Base-by-base conservation (phyloP, 2,329 filamentous ascomycete species). In the Alternaria atra region DNA sequence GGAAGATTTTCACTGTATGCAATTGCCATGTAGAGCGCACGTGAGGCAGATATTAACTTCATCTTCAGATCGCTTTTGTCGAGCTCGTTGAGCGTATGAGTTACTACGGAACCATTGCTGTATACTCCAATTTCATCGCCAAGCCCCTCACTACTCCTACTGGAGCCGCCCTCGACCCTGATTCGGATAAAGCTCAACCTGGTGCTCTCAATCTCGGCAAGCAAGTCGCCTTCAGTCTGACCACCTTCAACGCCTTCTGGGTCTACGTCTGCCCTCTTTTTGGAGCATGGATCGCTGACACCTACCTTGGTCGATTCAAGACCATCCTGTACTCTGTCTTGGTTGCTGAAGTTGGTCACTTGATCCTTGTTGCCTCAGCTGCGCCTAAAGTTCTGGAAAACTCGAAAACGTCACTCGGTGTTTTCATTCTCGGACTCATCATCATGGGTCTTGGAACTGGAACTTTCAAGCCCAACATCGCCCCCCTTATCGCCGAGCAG, bases 401-500 rank as follows among this genome's bases (percentile, higher is more conserved):
- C 55, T 64, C 75, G 2, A 81, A 84, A 40, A 80, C 80, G 29
- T 83, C 84, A 39, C 73, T 89, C n/a, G 83, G 80, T 50, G 84
- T 84, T n/a, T 84, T 89, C 69, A 79, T 87, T 48, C 77, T 82
- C 13, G 80, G 86, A 9, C 82, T 89, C 64, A 81, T 91, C 67
- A 74, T 90, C 63, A 89, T 90, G 62, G 89, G 88, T 61, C 74
- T 90, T 12, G 89, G 89, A 53, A 90, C 88, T 2, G 89, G 89
- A 68, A 87, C 87, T 61, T 90, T 91, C 81, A 91, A 91, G 80
- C 86, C 87, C 67, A 91, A 90, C 76, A 84, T 86, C 44, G 81
- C 83, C 52, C 84, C 84, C 46, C 70, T 86, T 61, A 77, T 82
- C 40, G 88, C 87, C 52, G 89, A 91, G 65, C 89, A 91, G 79